Percentiles rank a stretch among this genome's conserved stretches.
phyloP scores from a whole-genome alignment of 148 eudicot species.

The Chenopodium formosanum region DNA sequence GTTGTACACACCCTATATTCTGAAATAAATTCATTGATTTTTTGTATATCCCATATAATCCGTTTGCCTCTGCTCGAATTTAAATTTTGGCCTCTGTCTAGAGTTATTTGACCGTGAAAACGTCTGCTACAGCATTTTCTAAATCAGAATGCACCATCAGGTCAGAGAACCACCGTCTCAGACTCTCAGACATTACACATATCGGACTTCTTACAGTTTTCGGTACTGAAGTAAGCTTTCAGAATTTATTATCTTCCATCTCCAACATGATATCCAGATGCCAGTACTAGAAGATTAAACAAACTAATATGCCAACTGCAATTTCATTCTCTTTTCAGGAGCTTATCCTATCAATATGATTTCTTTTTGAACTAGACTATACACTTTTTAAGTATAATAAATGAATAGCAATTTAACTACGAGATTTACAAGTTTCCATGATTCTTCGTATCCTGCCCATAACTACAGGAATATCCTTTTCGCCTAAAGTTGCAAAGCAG shows the following conservation, averaged over 20 bases:
- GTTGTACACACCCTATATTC: constrained; percentile 15
- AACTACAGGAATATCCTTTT: constrained; percentile 59
- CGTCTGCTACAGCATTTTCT: neutral
- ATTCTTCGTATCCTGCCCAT: constrained; percentile 66
- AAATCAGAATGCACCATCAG: neutral
- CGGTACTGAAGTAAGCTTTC: neutral
- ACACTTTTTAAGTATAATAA: constrained; percentile 31
- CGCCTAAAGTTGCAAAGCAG: constrained; percentile 61
- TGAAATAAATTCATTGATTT: constrained; percentile 34
- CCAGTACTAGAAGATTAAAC: constrained; percentile 3
- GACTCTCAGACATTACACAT: neutral
- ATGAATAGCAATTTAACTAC: constrained; percentile 35
- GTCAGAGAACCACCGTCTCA: neutral
- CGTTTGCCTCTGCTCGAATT: neutral
- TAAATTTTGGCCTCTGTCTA: neutral
- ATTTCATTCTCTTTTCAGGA: constrained; percentile 4
- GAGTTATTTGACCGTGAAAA: neutral
- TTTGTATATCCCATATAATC: constrained; percentile 5
- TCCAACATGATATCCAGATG: neutral
- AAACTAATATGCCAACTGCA: constrained; percentile 1
- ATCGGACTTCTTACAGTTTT: neutral
- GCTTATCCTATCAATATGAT: constrained; percentile 16
- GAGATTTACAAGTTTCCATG: constrained; percentile 46
- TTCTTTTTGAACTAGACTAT: constrained; percentile 22
- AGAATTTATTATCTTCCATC: neutral